Evolutionary conservation across 768 basidiomycete genomes (phyloP), one percentile per base, ranked within the genome.

Genomic region (Termitomyces titanicus): DNA sequence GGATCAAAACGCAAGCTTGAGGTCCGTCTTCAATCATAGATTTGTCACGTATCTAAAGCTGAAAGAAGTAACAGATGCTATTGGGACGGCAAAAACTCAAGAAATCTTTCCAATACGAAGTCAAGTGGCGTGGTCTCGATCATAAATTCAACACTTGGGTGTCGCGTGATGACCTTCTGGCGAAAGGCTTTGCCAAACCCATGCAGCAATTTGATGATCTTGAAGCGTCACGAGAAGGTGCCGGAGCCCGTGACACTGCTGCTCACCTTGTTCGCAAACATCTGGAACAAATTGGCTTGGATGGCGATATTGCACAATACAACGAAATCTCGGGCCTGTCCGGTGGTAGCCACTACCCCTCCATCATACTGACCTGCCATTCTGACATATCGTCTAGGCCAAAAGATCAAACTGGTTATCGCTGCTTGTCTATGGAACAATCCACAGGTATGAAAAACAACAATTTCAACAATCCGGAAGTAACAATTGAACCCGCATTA

Each of bases 61-160:
- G 44, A 47, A 51, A n/a, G 38, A 48, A 45, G 22, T 29, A 62
- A 34, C 54, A 92, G 89, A 68, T 91, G 66, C 78, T 94, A 63
- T 86, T 96, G 84, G 95, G 95, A 64, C 88, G 95, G 51, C 94
- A 96, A 79, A 98, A 98, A 75, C 79, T 95, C 67, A 98, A 98
- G 77, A 97, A 97, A 76, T 82, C 87, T 22, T 84, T 94, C 74
- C 92, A 89, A 68, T 98, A 98, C 68, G 95, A 98, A 72, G 74
- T 92, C 66, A 92, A 92, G 66, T 92, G 89, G 89, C 78, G 83
- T 47, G 88, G 87, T 37, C 70, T 92, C 50, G 90, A 92, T 67
- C 89, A 92, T 70, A 85, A 81, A 70, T 87, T 79, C 77, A 98
- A 98, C 71, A 87, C 92, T 10, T 96, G 94, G 93, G 77, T 98